phyloP scores from a whole-genome alignment of 768 basidiomycete species.

The Trametes cinnabarina region DNA sequence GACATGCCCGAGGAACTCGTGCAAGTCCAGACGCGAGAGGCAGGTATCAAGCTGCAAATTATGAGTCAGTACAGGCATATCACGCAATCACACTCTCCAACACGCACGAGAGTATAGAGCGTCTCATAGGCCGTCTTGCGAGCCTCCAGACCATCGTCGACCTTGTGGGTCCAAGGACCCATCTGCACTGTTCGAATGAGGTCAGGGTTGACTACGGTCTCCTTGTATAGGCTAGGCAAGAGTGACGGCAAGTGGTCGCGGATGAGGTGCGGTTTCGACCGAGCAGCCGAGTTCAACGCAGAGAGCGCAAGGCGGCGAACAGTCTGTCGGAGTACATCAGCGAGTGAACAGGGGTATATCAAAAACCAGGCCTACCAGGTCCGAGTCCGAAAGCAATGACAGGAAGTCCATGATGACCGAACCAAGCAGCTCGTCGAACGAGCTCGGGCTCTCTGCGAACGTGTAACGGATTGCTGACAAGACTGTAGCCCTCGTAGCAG shows the following conservation, averaged over 20 bases:
- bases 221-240: conserved; percentile 80
- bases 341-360: too few relatives aligned
- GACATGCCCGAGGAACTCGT: conserved; percentile 79
- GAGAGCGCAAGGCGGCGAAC: conserved; percentile 90
- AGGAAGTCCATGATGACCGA: conserved; percentile 90
- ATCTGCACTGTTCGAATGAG: conserved; percentile 91
- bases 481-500: conserved; percentile 81
- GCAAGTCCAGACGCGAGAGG: conserved; percentile 80
- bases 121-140: conserved; percentile 98
- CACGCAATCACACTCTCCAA: too few relatives aligned
- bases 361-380: conserved; percentile 63
- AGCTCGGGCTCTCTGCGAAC: conserved; percentile 80
- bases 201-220: conserved; percentile 75
- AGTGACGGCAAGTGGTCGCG: conserved; percentile 76
- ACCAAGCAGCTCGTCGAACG: conserved; percentile 89
- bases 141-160: conserved; percentile 94
- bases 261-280: conserved; percentile 90
- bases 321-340: conserved; percentile 46
- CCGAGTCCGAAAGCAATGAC: conserved; percentile 82
- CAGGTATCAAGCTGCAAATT: conserved; percentile 79
- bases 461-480: conserved; percentile 89
- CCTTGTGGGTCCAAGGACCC: conserved; percentile 96
- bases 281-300: conserved; percentile 90
- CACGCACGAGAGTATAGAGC: conserved; percentile 85
- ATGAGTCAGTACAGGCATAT: background rate